These are phyloP conservation scores for Oryza nivara DNA, from an alignment of 176 grass and related monocot species.

Conservation along the genomic window DNA sequence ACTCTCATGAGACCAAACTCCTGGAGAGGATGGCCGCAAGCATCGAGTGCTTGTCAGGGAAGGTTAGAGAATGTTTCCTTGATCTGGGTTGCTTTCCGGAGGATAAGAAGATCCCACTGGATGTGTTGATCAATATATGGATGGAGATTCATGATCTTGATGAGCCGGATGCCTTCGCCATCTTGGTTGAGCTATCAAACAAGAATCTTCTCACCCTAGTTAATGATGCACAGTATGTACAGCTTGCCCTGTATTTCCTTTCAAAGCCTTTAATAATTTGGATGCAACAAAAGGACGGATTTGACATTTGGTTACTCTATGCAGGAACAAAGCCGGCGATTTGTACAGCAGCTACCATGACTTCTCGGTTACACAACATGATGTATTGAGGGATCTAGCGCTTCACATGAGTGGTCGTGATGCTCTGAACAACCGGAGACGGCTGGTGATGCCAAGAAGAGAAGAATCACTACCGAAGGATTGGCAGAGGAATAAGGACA, in stretches of 20 bases:
- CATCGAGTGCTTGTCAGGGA: constrained; percentile 71
- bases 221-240: constrained; percentile 93
- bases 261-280: constrained; percentile 23
- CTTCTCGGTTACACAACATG: constrained; percentile 85
- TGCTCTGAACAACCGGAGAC: constrained; percentile 60
- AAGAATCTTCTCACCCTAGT: constrained; percentile 90
- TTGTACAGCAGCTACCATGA: constrained; percentile 91
- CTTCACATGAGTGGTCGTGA: constrained; percentile 74
- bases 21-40: constrained; percentile 85
- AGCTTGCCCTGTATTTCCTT: constrained; percentile 4
- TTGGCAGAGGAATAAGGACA: constrained; percentile 82
- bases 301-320: constrained; percentile 25
- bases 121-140: constrained; percentile 92
- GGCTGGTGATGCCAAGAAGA: constrained; percentile 87
- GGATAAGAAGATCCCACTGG: constrained; percentile 96
- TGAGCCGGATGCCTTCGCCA: constrained; percentile 83
- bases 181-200: constrained; percentile 81
- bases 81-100: constrained; percentile 95
- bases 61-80: constrained; percentile 89
- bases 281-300: neutral
- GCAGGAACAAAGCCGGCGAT: constrained; percentile 89
- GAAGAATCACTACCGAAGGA: constrained; percentile 75
- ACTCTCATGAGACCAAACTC: constrained; percentile 86
- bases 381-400: constrained; percentile 93
- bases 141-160: constrained; percentile 97